Percentiles rank a stretch among this genome's conserved stretches.
phyloP scores from a whole-genome alignment of 2,329 filamentous ascomycete species.

The Monilinia laxa region DNA sequence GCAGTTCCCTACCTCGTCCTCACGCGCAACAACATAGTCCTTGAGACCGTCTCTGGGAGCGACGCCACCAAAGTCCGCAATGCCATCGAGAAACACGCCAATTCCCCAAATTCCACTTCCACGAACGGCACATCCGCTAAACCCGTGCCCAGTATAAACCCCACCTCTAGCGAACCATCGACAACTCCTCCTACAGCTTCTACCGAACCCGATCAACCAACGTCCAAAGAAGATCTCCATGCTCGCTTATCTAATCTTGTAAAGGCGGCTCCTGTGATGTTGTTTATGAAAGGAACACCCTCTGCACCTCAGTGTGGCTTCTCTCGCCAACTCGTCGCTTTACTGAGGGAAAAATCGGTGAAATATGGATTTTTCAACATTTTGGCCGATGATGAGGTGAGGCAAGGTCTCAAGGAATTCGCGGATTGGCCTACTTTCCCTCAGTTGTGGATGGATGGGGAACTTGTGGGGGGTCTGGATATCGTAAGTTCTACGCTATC shows the following conservation, averaged over 20 bases:
- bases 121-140: conserved; percentile 16
- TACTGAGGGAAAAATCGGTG: conserved; percentile 84
- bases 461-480: conserved; percentile 89
- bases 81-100: conserved; percentile 73
- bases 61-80: conserved; percentile 82
- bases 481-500: conserved; percentile 66
- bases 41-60: conserved; percentile 87
- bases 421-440: conserved; percentile 99
- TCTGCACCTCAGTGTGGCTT: conserved; percentile 88
- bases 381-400: conserved; percentile 91
- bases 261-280: conserved; percentile 94
- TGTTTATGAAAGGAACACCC: conserved; percentile 98
- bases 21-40: conserved; percentile 68
- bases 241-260: conserved; percentile 80
- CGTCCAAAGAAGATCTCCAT: conserved; percentile 80
- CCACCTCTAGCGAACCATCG: conserved; percentile 31
- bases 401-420: conserved; percentile 93
- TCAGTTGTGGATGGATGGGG: conserved; percentile 87
- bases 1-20: conserved; percentile 92
- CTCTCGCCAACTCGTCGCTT: conserved; percentile 79
- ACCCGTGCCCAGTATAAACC: conserved; percentile 39
- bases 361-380: conserved; percentile 99
- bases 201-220: conserved; percentile 47
- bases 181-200: conserved; percentile 32
- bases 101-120: conserved; percentile 9